Percentiles rank a stretch among this genome's conserved stretches.
Conservation (phyloP, 2,329 filamentous ascomycete genomes). For the Triangularia setosa region DNA sequence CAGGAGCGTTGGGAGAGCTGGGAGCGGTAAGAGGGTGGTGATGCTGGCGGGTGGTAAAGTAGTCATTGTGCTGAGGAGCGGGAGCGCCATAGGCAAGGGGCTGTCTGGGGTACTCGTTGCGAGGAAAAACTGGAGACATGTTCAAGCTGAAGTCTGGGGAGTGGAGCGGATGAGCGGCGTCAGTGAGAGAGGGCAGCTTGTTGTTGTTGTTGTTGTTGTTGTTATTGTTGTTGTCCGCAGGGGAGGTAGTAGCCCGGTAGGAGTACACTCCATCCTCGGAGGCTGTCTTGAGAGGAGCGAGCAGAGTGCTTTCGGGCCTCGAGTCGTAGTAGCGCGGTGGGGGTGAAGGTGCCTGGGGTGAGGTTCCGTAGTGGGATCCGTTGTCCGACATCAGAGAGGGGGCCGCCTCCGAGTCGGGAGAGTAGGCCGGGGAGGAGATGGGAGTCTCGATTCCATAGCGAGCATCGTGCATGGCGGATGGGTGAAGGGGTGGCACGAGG, state of each 20-base stretch:
- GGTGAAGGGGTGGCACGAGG: conserved; percentile 18
- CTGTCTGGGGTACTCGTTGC: not conserved
- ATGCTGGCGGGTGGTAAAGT: not conserved
- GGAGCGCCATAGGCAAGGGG: not conserved
- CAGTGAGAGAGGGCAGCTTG: conserved; percentile 8
- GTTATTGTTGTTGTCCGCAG: not conserved
- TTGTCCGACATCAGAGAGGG: conserved; percentile 70
- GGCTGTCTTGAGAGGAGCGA: conserved; percentile 28
- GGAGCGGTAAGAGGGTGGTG: conserved; percentile 15
- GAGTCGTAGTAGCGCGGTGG: conserved; percentile 37
- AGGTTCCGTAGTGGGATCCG: conserved; percentile 59
- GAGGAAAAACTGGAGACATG: not conserved
- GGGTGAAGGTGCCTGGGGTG: conserved; percentile 26
- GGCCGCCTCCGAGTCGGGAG: conserved; percentile 55
- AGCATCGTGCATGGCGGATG: conserved; percentile 17
- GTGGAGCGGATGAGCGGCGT: not conserved
- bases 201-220: not conserved
- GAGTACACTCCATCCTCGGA: not conserved
- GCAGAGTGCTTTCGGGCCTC: not conserved
- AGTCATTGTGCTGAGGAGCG: not conserved
- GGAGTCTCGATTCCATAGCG: conserved; percentile 32
- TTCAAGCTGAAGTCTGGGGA: not conserved
- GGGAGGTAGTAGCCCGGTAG: conserved; percentile 2
- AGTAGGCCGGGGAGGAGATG: conserved; percentile 37
- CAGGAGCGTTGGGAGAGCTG: conserved; percentile 12